Evolutionary conservation across 139 green algal species (phyloP).

Genomic region (Auxenochlorella protothecoides): DNA sequence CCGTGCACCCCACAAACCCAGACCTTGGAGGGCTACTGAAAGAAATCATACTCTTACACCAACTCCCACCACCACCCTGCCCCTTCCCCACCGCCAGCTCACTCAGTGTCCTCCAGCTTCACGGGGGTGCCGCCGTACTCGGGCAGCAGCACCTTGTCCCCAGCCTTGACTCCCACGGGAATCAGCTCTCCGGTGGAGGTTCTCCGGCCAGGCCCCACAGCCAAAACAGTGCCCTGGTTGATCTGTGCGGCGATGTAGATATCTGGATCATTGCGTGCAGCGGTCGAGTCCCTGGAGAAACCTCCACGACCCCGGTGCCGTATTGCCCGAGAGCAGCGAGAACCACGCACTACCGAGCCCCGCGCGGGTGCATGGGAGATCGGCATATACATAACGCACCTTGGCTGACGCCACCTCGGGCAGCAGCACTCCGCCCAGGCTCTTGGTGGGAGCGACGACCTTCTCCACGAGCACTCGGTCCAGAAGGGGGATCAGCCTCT

Average conservation of each 20-base stretch:
- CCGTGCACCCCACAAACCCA: not conserved
- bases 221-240: slow-evolving; percentile 83
- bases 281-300: too few relatives aligned
- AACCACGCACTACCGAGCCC: too few relatives aligned
- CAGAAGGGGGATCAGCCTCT: slow-evolving; percentile 49
- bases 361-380: too few relatives aligned
- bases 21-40: not conserved
- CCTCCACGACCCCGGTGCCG: not conserved
- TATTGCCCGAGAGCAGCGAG: not conserved
- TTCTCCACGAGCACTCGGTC: slow-evolving; percentile 86
- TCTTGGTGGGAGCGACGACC: slow-evolving; percentile 65
- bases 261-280: not conserved
- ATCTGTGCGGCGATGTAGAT: slow-evolving; percentile 42
- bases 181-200: slow-evolving; percentile 55
- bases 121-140: slow-evolving; percentile 87
- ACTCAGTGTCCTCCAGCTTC: slow-evolving; percentile 93
- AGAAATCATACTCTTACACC: not conserved
- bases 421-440: slow-evolving; percentile 79
- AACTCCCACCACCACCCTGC: not conserved
- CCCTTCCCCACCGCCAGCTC: slow-evolving; percentile 21
- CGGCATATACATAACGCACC: slow-evolving; percentile 3
- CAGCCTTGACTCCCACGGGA: slow-evolving; percentile 74
- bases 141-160: slow-evolving; percentile 92
- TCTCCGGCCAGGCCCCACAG: slow-evolving; percentile 76
- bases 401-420: slow-evolving; percentile 65